Evolutionary conservation across 805 yeast genomes (phyloP).

Genomic region (Yamadazyma sp.): DNA sequence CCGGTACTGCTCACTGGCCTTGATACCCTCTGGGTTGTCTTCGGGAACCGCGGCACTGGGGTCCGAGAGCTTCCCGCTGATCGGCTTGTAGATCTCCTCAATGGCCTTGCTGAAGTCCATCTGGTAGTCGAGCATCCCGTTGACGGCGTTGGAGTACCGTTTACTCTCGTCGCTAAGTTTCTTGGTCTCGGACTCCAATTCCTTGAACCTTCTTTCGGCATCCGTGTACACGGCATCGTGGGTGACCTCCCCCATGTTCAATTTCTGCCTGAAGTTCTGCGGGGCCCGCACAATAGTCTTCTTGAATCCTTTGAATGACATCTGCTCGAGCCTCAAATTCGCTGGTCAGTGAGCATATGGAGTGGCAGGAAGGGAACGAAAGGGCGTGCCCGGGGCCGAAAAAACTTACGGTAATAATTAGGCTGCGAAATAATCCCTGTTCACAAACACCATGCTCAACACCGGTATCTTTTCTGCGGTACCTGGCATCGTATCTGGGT

Average conservation of each 20-base stretch:
- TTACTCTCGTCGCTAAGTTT: slow-evolving; percentile 86
- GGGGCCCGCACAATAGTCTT: slow-evolving; percentile 87
- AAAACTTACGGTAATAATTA: neutral
- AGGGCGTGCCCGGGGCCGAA: neutral
- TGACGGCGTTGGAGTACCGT: slow-evolving; percentile 87
- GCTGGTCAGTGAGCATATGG: too few relatives aligned
- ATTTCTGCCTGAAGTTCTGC: slow-evolving; percentile 83
- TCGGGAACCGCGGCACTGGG: slow-evolving; percentile 85
- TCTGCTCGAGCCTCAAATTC: too few relatives aligned
- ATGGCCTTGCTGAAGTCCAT: slow-evolving; percentile 93
- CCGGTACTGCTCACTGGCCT: slow-evolving; percentile 89
- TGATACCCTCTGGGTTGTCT: slow-evolving; percentile 95
- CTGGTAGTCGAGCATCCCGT: slow-evolving; percentile 90
- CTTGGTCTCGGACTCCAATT: slow-evolving; percentile 85
- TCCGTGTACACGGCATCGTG: slow-evolving; percentile 85
- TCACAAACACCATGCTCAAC: too few relatives aligned
- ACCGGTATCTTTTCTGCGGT: too few relatives aligned
- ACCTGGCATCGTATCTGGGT: too few relatives aligned
- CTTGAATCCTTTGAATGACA: slow-evolving; percentile 88
- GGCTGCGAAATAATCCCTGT: slow-evolving; percentile 5
- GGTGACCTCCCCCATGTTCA: slow-evolving; percentile 72
- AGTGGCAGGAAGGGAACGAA: neutral
- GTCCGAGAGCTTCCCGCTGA: slow-evolving; percentile 87
- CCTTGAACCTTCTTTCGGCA: slow-evolving; percentile 95
- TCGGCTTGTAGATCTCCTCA: slow-evolving; percentile 95